phyloP scores from a whole-genome alignment of 768 basidiomycete genomes.

The Lentinus tigrinus region DNA sequence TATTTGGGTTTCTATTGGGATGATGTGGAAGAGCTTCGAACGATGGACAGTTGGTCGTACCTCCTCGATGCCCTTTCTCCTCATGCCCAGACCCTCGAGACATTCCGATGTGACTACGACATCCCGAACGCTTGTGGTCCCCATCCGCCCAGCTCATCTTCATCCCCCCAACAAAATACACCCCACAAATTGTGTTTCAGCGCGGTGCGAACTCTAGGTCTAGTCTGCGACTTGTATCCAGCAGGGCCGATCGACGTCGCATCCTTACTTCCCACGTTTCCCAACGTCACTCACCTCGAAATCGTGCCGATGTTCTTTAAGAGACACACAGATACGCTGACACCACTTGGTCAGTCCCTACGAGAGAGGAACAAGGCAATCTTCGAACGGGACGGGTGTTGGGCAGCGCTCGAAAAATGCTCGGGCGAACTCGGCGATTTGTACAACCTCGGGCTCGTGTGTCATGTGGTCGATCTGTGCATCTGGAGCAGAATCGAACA shows the following conservation, averaged over 20 bases:
- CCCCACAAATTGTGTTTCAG: background rate
- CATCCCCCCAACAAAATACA: background rate
- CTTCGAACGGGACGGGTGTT: background rate
- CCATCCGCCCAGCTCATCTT: background rate
- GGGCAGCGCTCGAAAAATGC: background rate
- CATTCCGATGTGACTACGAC: too few relatives aligned
- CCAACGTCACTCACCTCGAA: background rate
- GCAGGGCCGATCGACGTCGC: background rate
- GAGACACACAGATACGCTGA: too few relatives aligned
- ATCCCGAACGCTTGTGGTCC: too few relatives aligned
- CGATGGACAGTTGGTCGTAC: too few relatives aligned
- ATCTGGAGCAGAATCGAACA: background rate
- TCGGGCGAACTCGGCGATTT: background rate
- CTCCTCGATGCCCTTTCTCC: too few relatives aligned
- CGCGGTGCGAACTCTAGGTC: background rate
- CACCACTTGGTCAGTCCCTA: background rate
- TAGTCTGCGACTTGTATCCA: too few relatives aligned
- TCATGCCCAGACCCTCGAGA: too few relatives aligned
- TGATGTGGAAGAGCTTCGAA: too few relatives aligned
- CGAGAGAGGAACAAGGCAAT: background rate
- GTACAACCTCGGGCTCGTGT: background rate
- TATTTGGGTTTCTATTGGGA: too few relatives aligned
- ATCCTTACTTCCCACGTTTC: background rate
- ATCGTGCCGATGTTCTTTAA: too few relatives aligned
- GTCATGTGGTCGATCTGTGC: background rate